These are phyloP conservation scores for Aspergillus nidulans DNA, from an alignment of 495 filamentous ascomycete species.

Conservation along the genomic window DNA sequence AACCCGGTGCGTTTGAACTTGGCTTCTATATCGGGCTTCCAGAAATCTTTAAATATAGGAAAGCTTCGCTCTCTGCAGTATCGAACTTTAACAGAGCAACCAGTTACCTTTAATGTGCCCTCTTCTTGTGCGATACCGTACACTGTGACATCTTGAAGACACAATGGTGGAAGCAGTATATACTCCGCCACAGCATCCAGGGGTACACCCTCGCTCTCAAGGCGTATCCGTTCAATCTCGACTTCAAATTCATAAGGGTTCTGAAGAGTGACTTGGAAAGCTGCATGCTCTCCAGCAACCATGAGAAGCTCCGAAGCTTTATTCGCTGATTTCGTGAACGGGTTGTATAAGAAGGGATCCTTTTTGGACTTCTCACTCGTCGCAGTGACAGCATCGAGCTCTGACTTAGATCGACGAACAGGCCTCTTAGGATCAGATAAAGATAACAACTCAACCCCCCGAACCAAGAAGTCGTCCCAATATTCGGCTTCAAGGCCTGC, in stretches of 20 bases:
- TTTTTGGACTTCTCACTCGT: slow-evolving; percentile 50
- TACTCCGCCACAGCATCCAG: slow-evolving; percentile 62
- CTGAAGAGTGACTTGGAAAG: slow-evolving; percentile 78
- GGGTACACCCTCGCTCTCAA: slow-evolving; percentile 65
- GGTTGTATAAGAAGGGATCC: slow-evolving; percentile 90
- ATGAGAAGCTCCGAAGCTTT: slow-evolving; percentile 59
- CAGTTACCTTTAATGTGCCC: slow-evolving; percentile 68
- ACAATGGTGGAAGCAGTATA: slow-evolving; percentile 70
- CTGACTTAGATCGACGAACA: slow-evolving; percentile 64
- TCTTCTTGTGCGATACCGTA: slow-evolving; percentile 59
- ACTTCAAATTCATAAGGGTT: slow-evolving; percentile 93
- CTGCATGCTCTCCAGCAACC: slow-evolving; percentile 69
- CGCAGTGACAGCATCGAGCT: slow-evolving; percentile 59
- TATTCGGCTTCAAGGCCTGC: slow-evolving; percentile 71
- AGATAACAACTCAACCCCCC: slow-evolving; percentile 67
- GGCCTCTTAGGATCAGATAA: slow-evolving; percentile 52
- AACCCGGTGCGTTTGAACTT: slow-evolving; percentile 75
- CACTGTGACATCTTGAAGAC: slow-evolving; percentile 72
- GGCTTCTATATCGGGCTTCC: slow-evolving; percentile 62
- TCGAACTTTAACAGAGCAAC: slow-evolving; percentile 73
- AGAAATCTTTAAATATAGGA: slow-evolving; percentile 72
- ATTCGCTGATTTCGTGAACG: slow-evolving; percentile 68
- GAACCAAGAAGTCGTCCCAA: slow-evolving; percentile 93
- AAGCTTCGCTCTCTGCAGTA: slow-evolving; percentile 80
- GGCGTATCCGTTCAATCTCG: slow-evolving; percentile 74